Conservation (phyloP, 2,329 filamentous ascomycete species). For the Clathrospora elynae region DNA sequence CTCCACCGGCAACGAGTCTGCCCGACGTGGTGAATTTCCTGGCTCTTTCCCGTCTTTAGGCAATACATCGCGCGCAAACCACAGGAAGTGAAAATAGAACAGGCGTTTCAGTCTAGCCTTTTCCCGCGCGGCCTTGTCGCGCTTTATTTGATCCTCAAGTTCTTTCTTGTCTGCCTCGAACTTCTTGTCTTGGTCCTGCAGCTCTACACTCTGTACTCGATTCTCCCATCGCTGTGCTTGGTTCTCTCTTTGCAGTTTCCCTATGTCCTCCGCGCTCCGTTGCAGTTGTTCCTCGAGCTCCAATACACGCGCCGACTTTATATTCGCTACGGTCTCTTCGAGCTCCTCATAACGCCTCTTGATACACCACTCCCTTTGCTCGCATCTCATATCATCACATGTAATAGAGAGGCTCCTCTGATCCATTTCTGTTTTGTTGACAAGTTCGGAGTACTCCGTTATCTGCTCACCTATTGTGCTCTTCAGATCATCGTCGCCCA, state of each 20-base stretch:
- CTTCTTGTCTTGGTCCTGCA: background rate
- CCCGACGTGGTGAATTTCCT: background rate
- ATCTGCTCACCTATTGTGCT: background rate
- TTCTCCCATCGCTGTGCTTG: background rate
- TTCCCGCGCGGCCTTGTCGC: background rate
- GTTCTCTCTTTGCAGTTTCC: background rate
- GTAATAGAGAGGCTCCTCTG: background rate
- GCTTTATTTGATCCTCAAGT: background rate
- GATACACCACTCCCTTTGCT: background rate
- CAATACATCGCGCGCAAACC: background rate
- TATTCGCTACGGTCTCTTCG: background rate
- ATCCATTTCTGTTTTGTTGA: background rate
- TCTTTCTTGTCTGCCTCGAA: background rate
- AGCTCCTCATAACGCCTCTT: background rate
- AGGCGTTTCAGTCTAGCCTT: background rate
- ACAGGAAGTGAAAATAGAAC: too few species aligned
- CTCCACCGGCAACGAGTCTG: background rate
- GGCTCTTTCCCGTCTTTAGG: background rate
- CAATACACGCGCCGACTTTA: background rate
- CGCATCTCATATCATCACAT: background rate
- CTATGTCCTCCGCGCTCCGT: too few species aligned
- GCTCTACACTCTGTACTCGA: background rate
- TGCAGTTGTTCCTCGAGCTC: background rate
- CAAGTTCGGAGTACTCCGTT: background rate
- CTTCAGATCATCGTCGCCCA: background rate